Evolutionary conservation across 2,329 filamentous ascomycete genomes (phyloP).

Genomic region (Fusarium circinatum): DNA sequence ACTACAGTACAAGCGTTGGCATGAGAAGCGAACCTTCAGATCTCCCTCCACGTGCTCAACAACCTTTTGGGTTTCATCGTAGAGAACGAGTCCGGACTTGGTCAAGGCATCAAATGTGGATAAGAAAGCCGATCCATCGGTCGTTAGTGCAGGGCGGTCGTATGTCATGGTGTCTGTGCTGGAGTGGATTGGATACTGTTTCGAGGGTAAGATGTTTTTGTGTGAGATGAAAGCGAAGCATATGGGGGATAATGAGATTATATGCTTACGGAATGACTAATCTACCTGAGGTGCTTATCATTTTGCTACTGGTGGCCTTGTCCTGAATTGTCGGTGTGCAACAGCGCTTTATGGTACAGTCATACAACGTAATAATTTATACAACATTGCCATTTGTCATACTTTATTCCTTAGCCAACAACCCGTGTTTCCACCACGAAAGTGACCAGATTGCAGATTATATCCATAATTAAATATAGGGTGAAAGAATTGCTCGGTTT

Average conservation of each 20-base stretch:
- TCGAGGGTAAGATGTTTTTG: background rate
- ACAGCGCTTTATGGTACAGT: background rate
- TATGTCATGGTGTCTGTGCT: background rate
- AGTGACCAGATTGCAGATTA: rapidly evolving
- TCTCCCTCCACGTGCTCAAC: background rate
- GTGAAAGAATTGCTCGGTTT: background rate
- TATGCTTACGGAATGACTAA: background rate
- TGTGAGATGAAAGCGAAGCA: background rate
- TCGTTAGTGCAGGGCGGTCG: background rate
- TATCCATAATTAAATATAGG: rapidly evolving
- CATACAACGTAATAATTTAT: background rate
- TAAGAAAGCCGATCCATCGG: background rate
- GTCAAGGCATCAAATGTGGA: background rate
- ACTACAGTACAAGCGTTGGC: background rate
- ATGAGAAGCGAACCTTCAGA: background rate
- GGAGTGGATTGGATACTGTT: background rate
- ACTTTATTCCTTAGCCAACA: background rate
- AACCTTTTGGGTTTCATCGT: background rate
- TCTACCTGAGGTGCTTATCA: too few relatives aligned
- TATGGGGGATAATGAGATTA: background rate
- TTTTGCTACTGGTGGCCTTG: background rate
- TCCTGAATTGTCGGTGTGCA: background rate
- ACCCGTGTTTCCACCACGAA: background rate
- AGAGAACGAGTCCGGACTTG: background rate
- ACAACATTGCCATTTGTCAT: background rate